Conservation (phyloP, 345 rosid species). For the Fremontodendron californicum region DNA sequence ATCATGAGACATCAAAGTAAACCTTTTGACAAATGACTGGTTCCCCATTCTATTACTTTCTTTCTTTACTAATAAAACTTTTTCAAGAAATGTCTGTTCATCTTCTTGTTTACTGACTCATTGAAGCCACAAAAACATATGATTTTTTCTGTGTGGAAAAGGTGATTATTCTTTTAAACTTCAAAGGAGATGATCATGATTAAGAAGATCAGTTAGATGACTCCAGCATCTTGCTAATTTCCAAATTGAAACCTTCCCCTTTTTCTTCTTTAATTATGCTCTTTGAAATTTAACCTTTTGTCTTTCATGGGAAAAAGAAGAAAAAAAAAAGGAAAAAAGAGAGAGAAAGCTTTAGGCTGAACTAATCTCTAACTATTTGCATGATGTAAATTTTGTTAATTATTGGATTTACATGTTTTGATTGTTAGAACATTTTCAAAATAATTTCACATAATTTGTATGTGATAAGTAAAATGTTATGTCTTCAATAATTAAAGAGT, state of each 20-base stretch:
- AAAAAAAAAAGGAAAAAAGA: neutral
- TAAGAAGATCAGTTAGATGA: neutral
- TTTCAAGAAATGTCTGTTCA: neutral
- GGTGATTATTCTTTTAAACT: neutral
- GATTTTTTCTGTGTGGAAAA: neutral
- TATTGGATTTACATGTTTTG: conserved; percentile 1
- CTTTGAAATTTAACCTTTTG: neutral
- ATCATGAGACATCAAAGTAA: neutral
- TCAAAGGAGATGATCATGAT: neutral
- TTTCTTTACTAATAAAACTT: neutral
- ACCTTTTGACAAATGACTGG: neutral
- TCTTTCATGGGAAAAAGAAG: neutral
- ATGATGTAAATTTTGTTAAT: neutral
- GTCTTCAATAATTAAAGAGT: no score
- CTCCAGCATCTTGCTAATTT: neutral
- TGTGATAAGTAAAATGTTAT: no score
- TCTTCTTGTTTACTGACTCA: neutral
- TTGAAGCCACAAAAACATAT: neutral
- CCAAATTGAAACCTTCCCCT: neutral
- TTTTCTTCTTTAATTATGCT: neutral
- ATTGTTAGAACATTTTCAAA: no score
- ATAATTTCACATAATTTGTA: no score
- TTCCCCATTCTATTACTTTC: neutral
- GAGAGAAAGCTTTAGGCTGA: neutral
- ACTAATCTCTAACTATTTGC: neutral